Evolutionary conservation across 495 filamentous ascomycete genomes (phyloP), one percentile per base, ranked within the genome.

Genomic region (Aspergillus carlsbadensis): DNA sequence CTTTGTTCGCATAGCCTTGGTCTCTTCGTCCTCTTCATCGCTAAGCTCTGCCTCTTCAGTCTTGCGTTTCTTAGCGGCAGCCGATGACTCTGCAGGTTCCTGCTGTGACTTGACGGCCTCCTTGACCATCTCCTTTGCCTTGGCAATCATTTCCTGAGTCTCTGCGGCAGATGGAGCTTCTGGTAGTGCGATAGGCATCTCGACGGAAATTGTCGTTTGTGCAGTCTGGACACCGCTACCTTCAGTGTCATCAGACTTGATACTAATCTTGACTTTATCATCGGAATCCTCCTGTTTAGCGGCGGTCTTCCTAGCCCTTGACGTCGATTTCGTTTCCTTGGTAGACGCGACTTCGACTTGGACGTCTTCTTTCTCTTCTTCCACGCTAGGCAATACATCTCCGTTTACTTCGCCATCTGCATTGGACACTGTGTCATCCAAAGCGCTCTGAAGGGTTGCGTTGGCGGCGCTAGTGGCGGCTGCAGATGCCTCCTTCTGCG

Each of bases 41-140:
- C 68, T 71, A 14, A 91, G 74, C 36, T 51, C 54, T 35, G 51
- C 60, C 26, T 95, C 92, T 10, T 88, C 88, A 1, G 82, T 83
- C 76, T 96, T 97, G 61, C 94, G 84, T 81, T 98, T 98, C 66
- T 68, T 72, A 18, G 70, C 85, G 35, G 70, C 78, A 35, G 75
- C 64, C 24, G 72, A 67, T 8, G 65, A 67, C n/a, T 73, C 64
- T 6, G 65, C 65, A 18, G 65, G 56, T n/a, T 69, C 54, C 1
- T 70, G 70, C 29, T 85, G 78, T 42, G 83, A 69, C 58, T 85
- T 83, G 43, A 78, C 79, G 39, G 90, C 91, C 51, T 89, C 88
- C 48, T 88, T 82, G 6, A 98, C 94, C 91, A 97, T 96, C 60
- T 85, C 84, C 68, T 88, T 91, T 6, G 94, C 94, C 69, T 89